A percentile compares a stretch with the other conserved stretches of the same genome.
Evolutionary conservation across 106 monocot species (phyloP).

Genomic region (Dioscorea alata): DNA sequence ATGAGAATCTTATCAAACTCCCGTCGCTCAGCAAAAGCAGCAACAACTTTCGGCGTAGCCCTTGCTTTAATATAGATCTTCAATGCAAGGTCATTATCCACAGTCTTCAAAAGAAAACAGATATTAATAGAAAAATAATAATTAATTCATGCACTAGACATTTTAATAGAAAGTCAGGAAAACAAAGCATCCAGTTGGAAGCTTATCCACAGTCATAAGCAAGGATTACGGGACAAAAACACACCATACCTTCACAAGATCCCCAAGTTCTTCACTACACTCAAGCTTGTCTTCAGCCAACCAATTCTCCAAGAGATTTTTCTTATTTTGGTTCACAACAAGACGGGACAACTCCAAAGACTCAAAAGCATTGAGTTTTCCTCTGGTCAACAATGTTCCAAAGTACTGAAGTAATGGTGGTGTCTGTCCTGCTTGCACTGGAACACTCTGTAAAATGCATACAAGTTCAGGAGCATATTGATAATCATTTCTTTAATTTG

Average conservation of each 20-base stretch:
- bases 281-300: constrained; percentile 98
- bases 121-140: neutral
- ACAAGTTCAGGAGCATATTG: no score
- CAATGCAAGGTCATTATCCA: constrained; percentile 96
- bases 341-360: constrained; percentile 95
- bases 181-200: neutral
- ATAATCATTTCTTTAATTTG: no score
- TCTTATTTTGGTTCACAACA: constrained; percentile 99
- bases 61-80: constrained; percentile 99
- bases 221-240: neutral
- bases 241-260: constrained; percentile 84
- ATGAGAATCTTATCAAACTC: constrained; percentile 99
- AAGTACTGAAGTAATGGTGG: constrained; percentile 96
- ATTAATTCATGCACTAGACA: neutral
- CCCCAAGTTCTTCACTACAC: constrained; percentile 98
- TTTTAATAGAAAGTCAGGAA: no score
- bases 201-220: neutral
- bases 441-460: constrained; percentile 68
- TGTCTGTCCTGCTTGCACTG: constrained; percentile 94
- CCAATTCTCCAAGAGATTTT: constrained; percentile 97
- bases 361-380: constrained; percentile 92
- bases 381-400: constrained; percentile 89
- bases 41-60: constrained; percentile 96
- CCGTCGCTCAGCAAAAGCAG: constrained; percentile 97
- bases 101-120: constrained; percentile 44